Percentiles rank a stretch among this genome's conserved stretches.
Evolutionary conservation across 1,284 basidiomycete genomes (phyloP).

Genomic region (Caloboletus firmus): DNA sequence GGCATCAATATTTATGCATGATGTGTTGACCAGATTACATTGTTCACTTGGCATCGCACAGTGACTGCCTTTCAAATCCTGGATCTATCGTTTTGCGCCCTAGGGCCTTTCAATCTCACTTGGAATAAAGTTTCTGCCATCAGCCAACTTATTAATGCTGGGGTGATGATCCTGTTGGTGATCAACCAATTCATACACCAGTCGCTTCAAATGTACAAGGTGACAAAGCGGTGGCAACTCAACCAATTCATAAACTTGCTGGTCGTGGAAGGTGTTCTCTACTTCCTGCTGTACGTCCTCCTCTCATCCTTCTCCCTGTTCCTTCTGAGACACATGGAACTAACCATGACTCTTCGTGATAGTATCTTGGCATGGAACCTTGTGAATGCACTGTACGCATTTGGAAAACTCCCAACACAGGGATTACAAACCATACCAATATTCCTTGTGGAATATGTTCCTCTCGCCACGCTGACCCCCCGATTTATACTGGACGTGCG

Average conservation of each 20-base stretch:
- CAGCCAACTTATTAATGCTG: neutral
- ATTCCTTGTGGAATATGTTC: neutral
- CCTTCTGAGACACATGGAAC: neutral
- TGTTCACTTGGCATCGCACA: neutral
- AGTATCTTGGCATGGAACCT: constrained; percentile 5
- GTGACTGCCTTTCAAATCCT: neutral
- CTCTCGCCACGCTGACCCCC: constrained; percentile 5
- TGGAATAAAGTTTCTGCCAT: constrained; percentile 1
- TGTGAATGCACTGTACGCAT: neutral
- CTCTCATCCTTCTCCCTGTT: neutral
- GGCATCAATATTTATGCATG: neutral
- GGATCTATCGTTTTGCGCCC: neutral
- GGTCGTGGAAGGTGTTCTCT: constrained; percentile 9
- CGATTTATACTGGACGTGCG: constrained; percentile 10
- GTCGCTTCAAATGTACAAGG: constrained; percentile 3
- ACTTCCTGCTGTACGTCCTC: constrained; percentile 13
- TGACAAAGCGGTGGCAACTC: constrained; percentile 13
- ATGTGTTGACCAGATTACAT: neutral
- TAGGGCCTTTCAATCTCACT: neutral
- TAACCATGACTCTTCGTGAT: neutral
- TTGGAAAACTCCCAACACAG: neutral
- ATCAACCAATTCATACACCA: constrained; percentile 5
- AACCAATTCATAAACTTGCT: constrained; percentile 7
- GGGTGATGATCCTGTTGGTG: constrained; percentile 3
- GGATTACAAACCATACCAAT: neutral